Evolutionary conservation across 306 rosid genomes (phyloP), one percentile per base, ranked within the genome.

Genomic region (Dalbergia oliveri): DNA sequence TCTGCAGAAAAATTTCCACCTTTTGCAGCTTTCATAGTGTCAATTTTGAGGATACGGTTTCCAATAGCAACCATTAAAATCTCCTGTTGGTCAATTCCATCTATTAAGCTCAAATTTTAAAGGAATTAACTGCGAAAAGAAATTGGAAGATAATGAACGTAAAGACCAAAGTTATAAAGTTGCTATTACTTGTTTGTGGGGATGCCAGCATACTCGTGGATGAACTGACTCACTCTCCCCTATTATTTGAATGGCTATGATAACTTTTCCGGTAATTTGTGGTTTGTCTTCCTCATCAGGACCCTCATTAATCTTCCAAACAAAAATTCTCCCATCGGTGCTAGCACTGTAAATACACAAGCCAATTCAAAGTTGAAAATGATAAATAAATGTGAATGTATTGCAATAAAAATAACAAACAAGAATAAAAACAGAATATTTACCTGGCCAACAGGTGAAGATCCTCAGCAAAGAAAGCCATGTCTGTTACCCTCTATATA

Each of bases 141-240:
- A 65, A 60, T 56, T 8, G 66, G 64, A 64, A 72, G 77, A 83
- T 81, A 51, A 75, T 9, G 43, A 58, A 69, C 58, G 70, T 50
- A 47, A 65, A 21, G 62, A 54, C 63, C 70, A 37, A 59, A 72
- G 50, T 49, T 58, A 58, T 31, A 61, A 77, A 72, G 58, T 72
- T 13, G 26, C 8, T 9, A 33, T 87, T 88, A 91, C 95, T 87
- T 89, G 95, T 83, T 91, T 91, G 87, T 89, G 95, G 73, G 93
- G 93, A 82, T 91, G 95, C 95, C 95, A 91, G 84, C 95, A 91
- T 37, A 91, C 83, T 76, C 93, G 86, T 26, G 95, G 95, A 77
- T 89, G 91, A 70, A 91, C 85, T 26, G 88, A 72, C 72, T 88
- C 88, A 66, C 86, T 83, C 72, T 58, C 85, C 69, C 87, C 95